Percentiles rank a stretch among this genome's conserved stretches.
Conservation (phyloP, 2,329 filamentous ascomycete genomes). For the Teratosphaeria pseudoeucalypti region DNA sequence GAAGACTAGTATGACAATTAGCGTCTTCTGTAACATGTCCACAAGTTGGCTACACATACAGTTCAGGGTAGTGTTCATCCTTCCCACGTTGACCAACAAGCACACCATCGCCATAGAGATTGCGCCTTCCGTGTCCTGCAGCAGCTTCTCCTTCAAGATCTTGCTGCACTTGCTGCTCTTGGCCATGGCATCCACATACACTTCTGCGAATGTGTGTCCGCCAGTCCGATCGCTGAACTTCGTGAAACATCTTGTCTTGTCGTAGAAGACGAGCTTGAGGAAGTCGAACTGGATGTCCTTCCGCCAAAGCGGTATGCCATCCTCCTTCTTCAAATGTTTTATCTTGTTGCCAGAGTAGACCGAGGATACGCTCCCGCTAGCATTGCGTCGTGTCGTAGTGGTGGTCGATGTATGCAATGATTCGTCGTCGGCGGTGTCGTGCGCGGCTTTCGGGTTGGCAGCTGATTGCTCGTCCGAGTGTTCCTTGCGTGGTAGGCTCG, state of each 20-base stretch:
- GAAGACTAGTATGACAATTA: constrained; percentile 56
- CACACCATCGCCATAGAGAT: constrained; percentile 99
- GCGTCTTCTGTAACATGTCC: constrained; percentile 5
- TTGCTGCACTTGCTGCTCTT: constrained; percentile 98
- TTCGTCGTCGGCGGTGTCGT: constrained; percentile 6
- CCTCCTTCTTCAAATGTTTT: constrained; percentile 75
- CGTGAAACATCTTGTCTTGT: constrained; percentile 69
- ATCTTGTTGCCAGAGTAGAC: constrained; percentile 68
- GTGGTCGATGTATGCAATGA: constrained; percentile 39
- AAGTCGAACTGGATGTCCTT: constrained; percentile 86
- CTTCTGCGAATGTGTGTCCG: constrained; percentile 71
- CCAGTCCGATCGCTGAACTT: constrained; percentile 78
- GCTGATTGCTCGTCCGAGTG: constrained; percentile 4
- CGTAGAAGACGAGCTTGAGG: constrained; percentile 67
- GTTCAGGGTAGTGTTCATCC: constrained; percentile 98
- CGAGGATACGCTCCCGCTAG: constrained; percentile 54
- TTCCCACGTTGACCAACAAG: constrained; percentile 86
- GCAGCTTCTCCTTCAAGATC: constrained; percentile 89
- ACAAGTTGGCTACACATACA: constrained; percentile 43
- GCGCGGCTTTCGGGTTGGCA: background rate
- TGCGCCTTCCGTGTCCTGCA: constrained; percentile 81
- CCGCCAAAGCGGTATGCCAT: constrained; percentile 77
- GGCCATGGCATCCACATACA: constrained; percentile 98
- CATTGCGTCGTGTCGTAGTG: constrained; percentile 47
- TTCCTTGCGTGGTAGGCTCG: background rate